Conservation (phyloP, 345 rosid species). For the Sonneratia alba region DNA sequence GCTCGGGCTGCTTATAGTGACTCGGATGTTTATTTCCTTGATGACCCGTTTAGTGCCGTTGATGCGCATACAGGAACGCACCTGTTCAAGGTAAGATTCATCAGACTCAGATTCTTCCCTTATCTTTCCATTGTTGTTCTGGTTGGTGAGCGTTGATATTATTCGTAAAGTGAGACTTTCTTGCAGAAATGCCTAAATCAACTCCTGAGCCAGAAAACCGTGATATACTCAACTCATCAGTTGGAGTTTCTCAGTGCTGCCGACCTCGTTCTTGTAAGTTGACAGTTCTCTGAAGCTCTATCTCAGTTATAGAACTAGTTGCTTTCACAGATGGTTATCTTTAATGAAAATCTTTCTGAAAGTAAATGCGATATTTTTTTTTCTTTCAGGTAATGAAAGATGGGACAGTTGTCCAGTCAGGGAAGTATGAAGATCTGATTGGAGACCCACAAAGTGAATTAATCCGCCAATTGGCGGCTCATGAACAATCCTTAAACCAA, state of each 20-base stretch:
- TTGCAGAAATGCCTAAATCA: constrained; percentile 51
- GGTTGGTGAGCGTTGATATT: not conserved
- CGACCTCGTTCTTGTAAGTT: constrained; percentile 49
- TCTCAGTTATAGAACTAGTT: too few relatives aligned
- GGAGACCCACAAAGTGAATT: constrained; percentile 49
- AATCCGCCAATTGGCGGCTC: constrained; percentile 59
- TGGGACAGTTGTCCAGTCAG: constrained; percentile 50
- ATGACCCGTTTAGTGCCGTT: constrained; percentile 75
- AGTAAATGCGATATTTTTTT: not conserved
- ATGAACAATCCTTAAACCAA: constrained; percentile 47
- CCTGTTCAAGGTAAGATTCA: constrained; percentile 44
- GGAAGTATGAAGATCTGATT: constrained; percentile 45
- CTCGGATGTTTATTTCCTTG: constrained; percentile 62
- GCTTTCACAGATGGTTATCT: not conserved
- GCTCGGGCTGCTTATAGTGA: constrained; percentile 65
- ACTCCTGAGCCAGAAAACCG: constrained; percentile 44
- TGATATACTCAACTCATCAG: constrained; percentile 58
- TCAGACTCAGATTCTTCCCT: not conserved
- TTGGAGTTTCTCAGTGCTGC: constrained; percentile 53
- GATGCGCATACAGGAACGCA: constrained; percentile 72
- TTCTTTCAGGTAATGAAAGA: constrained; percentile 47
- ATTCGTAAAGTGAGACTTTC: not conserved
- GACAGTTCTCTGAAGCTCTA: not conserved
- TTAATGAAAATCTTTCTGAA: not conserved
- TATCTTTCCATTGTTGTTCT: not conserved